Evolutionary conservation across 78 protist genomes (phyloP).

Genomic region (Cavenderia fasciculata): DNA sequence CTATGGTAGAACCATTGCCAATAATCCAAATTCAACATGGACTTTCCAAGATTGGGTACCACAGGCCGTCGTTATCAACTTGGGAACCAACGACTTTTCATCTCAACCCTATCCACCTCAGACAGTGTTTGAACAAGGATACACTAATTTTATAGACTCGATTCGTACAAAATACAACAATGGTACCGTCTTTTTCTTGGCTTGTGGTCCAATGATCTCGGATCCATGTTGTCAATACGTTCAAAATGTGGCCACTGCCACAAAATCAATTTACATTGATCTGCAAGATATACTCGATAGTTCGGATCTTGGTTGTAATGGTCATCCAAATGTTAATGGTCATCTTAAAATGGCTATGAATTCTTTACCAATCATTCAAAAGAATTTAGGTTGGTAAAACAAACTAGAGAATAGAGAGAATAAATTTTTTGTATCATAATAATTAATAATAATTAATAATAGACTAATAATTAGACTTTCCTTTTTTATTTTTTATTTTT

Average conservation of each 20-base stretch:
- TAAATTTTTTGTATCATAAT: not conserved
- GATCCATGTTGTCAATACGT: conserved; percentile 27
- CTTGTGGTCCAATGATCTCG: conserved; percentile 75
- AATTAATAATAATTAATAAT: too few species aligned
- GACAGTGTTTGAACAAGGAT: conserved; percentile 20
- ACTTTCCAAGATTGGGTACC: conserved; percentile 11
- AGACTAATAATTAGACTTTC: too few species aligned
- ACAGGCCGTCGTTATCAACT: conserved; percentile 41
- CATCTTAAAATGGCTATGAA: conserved; percentile 43
- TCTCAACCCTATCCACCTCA: conserved; percentile 49
- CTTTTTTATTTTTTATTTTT: not conserved
- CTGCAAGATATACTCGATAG: conserved; percentile 45
- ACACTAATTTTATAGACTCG: conserved; percentile 10
- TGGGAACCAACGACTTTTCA: conserved; percentile 80
- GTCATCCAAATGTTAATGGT: conserved; percentile 59
- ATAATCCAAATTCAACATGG: conserved; percentile 13
- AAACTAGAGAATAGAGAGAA: not conserved
- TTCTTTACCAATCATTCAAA: conserved; percentile 38
- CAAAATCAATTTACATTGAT: conserved; percentile 29
- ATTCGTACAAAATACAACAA: not conserved
- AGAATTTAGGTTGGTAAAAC: conserved; percentile 36
- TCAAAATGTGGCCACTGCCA: conserved; percentile 3
- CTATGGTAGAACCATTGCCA: conserved; percentile 22
- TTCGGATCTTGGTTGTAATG: conserved; percentile 44
- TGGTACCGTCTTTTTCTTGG: conserved; percentile 22